These are phyloP conservation scores for Rhodotorula toruloides DNA, from an alignment of 768 basidiomycete genomes.

Conservation along the genomic window DNA sequence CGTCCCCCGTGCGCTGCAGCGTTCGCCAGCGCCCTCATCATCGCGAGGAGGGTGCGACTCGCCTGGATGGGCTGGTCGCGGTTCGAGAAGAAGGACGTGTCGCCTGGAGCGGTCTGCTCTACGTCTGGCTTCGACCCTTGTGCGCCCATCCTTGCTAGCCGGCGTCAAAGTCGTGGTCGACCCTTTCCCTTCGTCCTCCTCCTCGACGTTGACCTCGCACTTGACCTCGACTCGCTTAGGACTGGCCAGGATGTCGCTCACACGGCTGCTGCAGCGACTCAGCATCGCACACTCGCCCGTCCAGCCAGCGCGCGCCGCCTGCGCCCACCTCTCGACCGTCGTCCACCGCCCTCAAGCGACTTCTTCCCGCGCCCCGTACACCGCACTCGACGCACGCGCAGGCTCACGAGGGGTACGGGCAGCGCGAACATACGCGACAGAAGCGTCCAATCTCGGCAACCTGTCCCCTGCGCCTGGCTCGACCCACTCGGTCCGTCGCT, in stretches of 20 bases:
- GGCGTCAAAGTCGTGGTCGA: background rate
- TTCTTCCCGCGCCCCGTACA: background rate
- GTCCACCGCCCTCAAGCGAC: background rate
- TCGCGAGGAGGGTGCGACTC: background rate
- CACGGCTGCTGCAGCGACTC: background rate
- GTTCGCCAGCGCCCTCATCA: background rate
- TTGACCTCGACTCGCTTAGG: too few relatives aligned
- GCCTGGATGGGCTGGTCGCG: conserved; percentile 28
- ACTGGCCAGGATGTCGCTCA: background rate
- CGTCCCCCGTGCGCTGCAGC: background rate
- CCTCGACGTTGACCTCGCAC: too few relatives aligned
- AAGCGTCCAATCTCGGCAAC: conserved; percentile 56
- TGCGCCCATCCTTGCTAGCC: conserved; percentile 15
- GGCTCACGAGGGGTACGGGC: background rate
- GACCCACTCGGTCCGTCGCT: conserved; percentile 59
- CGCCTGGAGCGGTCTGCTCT: conserved; percentile 10
- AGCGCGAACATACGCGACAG: conserved; percentile 15
- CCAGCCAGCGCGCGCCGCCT: background rate
- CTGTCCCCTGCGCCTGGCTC: conserved; percentile 66
- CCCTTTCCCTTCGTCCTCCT: background rate
- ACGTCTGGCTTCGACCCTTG: conserved; percentile 26
- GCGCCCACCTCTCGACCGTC: background rate
- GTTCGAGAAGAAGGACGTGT: conserved; percentile 30
- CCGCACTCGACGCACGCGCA: background rate
- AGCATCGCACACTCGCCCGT: background rate